phyloP scores from a whole-genome alignment of 192 early-diverging fungal species.

The Dispira simplex region DNA sequence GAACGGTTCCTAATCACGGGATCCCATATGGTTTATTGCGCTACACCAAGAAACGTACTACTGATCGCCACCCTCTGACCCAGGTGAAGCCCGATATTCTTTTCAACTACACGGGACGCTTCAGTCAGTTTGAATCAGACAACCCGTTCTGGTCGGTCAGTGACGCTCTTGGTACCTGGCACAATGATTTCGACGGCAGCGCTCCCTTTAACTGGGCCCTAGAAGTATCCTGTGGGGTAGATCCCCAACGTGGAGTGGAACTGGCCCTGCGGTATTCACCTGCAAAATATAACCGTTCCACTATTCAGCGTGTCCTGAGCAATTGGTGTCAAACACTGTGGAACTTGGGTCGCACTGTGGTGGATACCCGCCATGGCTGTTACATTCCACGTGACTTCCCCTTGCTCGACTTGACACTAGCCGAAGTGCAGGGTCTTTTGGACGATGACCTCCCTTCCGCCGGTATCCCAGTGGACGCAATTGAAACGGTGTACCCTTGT shows the following conservation, averaged over 20 bases:
- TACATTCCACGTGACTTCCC: not conserved
- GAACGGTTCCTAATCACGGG: not conserved
- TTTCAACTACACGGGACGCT: not conserved
- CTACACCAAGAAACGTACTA: not conserved
- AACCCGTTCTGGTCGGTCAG: not conserved
- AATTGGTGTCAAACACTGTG: not conserved
- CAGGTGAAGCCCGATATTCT: not conserved
- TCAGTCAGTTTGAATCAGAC: not conserved
- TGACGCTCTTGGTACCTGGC: not conserved
- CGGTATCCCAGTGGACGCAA: not conserved
- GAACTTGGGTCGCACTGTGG: not conserved
- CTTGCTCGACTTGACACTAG: not conserved
- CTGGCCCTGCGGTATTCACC: not conserved
- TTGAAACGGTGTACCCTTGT: not conserved
- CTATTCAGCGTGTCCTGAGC: not conserved
- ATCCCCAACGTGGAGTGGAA: not conserved
- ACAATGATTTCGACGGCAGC: not conserved
- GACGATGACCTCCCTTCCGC: not conserved
- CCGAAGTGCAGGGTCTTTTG: not conserved
- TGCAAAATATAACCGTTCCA: not conserved
- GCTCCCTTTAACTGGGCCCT: not conserved
- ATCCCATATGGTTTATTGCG: not conserved
- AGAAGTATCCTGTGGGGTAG: not conserved
- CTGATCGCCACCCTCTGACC: not conserved
- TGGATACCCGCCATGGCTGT: not conserved